A percentile compares a stretch with the other conserved stretches of the same genome.
Conservation (phyloP, 2,329 filamentous ascomycete genomes). For the Aspergillus persii region DNA sequence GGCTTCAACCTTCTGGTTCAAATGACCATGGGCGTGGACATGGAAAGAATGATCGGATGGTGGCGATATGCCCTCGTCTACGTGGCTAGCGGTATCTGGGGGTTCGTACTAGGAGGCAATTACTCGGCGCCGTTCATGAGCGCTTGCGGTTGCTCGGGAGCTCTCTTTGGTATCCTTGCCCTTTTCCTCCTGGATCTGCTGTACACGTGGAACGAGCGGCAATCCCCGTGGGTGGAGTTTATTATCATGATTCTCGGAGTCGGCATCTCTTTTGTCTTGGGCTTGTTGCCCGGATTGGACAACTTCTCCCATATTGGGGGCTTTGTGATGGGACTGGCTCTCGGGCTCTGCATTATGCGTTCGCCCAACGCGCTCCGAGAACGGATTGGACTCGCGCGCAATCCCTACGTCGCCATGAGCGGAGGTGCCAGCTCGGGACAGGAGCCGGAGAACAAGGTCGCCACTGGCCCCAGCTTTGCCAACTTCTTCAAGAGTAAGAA, state of each 20-base stretch:
- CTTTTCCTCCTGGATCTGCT: slow-evolving; percentile 84
- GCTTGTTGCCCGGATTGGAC: slow-evolving; percentile 86
- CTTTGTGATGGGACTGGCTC: slow-evolving; percentile 84
- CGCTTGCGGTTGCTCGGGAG: slow-evolving; percentile 85
- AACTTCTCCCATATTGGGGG: slow-evolving; percentile 98
- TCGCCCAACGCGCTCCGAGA: slow-evolving; percentile 78
- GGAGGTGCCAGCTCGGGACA: slow-evolving; percentile 40
- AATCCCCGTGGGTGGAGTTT: slow-evolving; percentile 76
- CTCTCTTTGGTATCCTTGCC: slow-evolving; percentile 87
- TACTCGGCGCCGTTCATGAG: slow-evolving; percentile 79
- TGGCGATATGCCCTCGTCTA: slow-evolving; percentile 89
- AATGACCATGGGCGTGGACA: slow-evolving; percentile 83
- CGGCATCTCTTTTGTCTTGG: slow-evolving; percentile 84
- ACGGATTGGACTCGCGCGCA: slow-evolving; percentile 66
- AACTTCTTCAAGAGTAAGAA: slow-evolving; percentile 52
- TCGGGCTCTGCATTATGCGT: slow-evolving; percentile 83
- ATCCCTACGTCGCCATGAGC: slow-evolving; percentile 69
- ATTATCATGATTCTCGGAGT: slow-evolving; percentile 83
- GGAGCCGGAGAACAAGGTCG: slow-evolving; percentile 44
- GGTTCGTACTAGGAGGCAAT: slow-evolving; percentile 91
- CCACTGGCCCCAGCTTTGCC: slow-evolving; percentile 61
- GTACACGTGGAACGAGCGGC: slow-evolving; percentile 84
- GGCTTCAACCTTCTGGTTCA: slow-evolving; percentile 93
- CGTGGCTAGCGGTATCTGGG: slow-evolving; percentile 87
- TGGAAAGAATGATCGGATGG: slow-evolving; percentile 86